phyloP scores from a whole-genome alignment of 495 filamentous ascomycete genomes.

The Clavariopsis aquatica region DNA sequence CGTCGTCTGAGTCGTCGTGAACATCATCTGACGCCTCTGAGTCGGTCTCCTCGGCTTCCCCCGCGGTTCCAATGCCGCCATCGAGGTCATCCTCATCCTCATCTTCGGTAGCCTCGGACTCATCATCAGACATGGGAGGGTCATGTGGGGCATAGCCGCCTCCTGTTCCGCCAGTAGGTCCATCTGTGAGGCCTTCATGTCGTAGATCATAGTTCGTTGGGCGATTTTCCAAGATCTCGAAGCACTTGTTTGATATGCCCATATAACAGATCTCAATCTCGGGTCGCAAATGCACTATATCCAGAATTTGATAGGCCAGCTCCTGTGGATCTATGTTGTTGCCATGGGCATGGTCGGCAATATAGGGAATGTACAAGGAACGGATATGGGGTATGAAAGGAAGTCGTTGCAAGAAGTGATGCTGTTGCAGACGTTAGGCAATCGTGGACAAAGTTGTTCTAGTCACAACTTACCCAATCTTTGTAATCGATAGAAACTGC shows the following conservation, averaged over 20 bases:
- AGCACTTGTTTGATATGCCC: constrained; percentile 80
- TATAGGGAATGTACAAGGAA: constrained; percentile 75
- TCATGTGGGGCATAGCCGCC: constrained; percentile 34
- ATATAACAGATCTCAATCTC: constrained; percentile 83
- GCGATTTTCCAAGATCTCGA: constrained; percentile 76
- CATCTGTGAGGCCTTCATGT: constrained; percentile 30
- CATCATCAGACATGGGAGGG: constrained; percentile 51
- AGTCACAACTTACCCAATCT: constrained; percentile 71
- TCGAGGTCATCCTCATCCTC: constrained; percentile 50
- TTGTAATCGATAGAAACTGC: constrained; percentile 75
- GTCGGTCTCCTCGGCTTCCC: constrained; percentile 47
- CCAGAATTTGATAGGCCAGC: constrained; percentile 78
- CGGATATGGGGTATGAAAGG: constrained; percentile 74
- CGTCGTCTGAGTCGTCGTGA: constrained; percentile 46
- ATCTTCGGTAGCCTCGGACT: constrained; percentile 53
- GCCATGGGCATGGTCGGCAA: constrained; percentile 63
- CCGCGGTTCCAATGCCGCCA: constrained; percentile 39
- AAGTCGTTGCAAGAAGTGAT: constrained; percentile 82
- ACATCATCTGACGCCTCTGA: constrained; percentile 52
- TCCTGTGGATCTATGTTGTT: constrained; percentile 63
- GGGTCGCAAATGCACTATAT: constrained; percentile 82
- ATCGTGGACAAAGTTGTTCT: neutral
- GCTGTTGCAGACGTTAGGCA: constrained; percentile 54
- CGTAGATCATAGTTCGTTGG: constrained; percentile 51
- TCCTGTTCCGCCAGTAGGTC: constrained; percentile 27